Base-by-base conservation (phyloP, 768 basidiomycete species). In the Amanita muscaria region DNA sequence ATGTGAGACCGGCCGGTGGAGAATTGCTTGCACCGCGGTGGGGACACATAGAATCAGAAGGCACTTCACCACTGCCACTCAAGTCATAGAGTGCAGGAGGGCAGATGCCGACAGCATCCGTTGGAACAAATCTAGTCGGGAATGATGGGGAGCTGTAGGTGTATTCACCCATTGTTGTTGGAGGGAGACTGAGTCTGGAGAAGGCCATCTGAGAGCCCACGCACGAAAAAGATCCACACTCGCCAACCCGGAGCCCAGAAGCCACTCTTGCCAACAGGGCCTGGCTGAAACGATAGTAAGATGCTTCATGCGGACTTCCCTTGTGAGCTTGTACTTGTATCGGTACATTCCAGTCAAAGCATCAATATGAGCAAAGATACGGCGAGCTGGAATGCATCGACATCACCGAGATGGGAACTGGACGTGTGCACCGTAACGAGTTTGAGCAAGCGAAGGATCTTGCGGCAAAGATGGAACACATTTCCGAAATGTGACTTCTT, bases 241-340 rank as follows among this genome's bases (percentile, higher is more conserved):
- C 96, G 77, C 96, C 96, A 99, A 29, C 96, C 96, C 25, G 96
- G 96, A 39, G 93, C 92, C 96, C 96, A 99, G 74, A 99, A 98
- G 47, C 96, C 96, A 53, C 96, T 96, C 63, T 99, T 99, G 18
- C 96, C 96, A 39, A 99, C 96, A 49, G 96, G 96, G 50, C 96
- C 96, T 32, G 96, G 70, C 98, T 99, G 79, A 99, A 99, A 49
- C 92, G 88, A 59, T 94, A 94, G 70, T 93, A 55, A 97, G 68
- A 60, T 97, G 93, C 73, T 99, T 96, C 92, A 94, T 94, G 51
- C 96, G 85, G 30, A 99, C 92, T 80, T 99, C 96, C 59, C 90
- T 77, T 96, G 98, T 99, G 49, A 99, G 74, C 89, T 98, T 98
- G 73, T 99, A 99, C 72, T 98, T 97, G 73, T 97, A 98, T 22